Evolutionary conservation across 345 rosid species (phyloP), one percentile per base, ranked within the genome.

Genomic region (Ceriops zippeliana): DNA sequence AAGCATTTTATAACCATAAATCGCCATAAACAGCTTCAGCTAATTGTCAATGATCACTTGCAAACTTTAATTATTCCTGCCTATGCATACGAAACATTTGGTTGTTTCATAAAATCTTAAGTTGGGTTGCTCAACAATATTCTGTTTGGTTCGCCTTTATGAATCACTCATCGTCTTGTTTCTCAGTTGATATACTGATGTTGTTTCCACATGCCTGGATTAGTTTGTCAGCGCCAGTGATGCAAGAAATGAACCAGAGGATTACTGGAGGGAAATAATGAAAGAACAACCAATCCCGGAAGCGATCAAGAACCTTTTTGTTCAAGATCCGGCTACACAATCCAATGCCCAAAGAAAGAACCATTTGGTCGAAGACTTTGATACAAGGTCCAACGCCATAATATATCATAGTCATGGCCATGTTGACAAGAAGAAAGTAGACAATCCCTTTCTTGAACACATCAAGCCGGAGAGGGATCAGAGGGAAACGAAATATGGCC

Each of bases 211-310:
- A n/a, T 28, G 7, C 46, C 20, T 21, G n/a, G 2, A 20, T 28
- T 47, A 86, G 89, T 61, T 78, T 54, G 82, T 37, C 51, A 71
- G 79, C 49, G 63, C 69, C 59, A 85, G 61, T 52, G 64, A 83
- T 77, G 92, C 83, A 73, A 87, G 87, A 78, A 70, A 70, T 54
- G 73, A 75, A 53, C 84, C 87, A 11, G 77, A 74, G 62, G 84
- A 79, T 7, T 86, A 89, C 47, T 89, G 96, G 96, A 84, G 79
- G 79, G 73, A 69, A 77, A 26, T 76, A 62, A 86, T 85, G 87
- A 87, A 83, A 64, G 84, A 80, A 10, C 84, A 89, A 35, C 78
- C 86, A 10, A 75, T 89, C 61, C 96, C 96, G 7, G 80, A 86
- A 66, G 80, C 89, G 24, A 78, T 87, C 24, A 74, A 64, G 66